Percentiles rank a stretch among this genome's conserved stretches.
These are phyloP conservation scores for Carex pumila DNA, from an alignment of 176 grass and related monocot genomes.

Conservation along the genomic window DNA sequence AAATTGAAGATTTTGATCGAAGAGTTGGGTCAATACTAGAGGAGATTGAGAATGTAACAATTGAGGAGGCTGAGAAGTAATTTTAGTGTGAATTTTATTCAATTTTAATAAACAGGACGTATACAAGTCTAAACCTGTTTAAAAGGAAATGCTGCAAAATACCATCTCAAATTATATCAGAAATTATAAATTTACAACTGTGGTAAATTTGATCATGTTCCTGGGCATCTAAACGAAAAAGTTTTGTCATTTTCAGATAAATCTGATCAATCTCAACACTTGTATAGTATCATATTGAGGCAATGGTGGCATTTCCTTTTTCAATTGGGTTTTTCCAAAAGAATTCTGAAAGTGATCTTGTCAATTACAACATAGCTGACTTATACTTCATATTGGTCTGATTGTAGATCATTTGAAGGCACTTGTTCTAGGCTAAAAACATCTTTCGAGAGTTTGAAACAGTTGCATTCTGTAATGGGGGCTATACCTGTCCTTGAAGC, in stretches of 20 bases:
- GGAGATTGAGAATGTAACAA: slow-evolving; percentile 87
- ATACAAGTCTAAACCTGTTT: neutral
- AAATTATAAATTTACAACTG: neutral
- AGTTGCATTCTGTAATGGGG: slow-evolving; percentile 44
- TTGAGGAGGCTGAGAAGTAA: slow-evolving; percentile 91
- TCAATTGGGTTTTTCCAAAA: neutral
- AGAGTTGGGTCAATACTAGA: slow-evolving; percentile 71
- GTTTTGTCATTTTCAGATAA: neutral
- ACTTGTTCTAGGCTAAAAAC: slow-evolving; percentile 45
- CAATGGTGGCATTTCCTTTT: neutral
- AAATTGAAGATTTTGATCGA: slow-evolving; percentile 62
- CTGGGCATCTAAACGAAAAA: neutral
- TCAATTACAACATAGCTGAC: neutral
- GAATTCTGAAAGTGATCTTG: neutral
- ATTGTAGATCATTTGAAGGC: slow-evolving; percentile 79
- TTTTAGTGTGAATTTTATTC: neutral
- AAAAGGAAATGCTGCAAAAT: slow-evolving; percentile 2
- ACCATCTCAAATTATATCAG: neutral
- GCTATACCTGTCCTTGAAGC: slow-evolving; percentile 64
- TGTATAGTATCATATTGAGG: neutral
- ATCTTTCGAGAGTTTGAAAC: slow-evolving; percentile 78
- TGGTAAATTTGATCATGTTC: neutral
- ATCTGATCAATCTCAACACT: neutral
- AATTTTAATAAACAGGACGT: neutral
- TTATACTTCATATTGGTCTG: slow-evolving; percentile 3